Base-by-base conservation (phyloP, 164 flowering plant genomes). In the Malania oleifera region DNA sequence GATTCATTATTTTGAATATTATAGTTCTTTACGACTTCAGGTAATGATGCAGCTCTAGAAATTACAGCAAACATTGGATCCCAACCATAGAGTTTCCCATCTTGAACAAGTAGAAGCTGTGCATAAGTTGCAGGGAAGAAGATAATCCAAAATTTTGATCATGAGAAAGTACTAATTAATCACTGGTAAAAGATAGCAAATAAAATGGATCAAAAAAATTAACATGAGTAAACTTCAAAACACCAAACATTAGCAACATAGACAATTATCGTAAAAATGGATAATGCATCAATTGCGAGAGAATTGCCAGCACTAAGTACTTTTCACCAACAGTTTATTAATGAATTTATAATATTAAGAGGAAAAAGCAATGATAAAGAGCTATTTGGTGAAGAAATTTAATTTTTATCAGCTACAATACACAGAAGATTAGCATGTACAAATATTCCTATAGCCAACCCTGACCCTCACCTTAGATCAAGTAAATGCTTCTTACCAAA, bases 21-120 rank as follows among this genome's bases (percentile, higher is more conserved):
- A 55, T 75, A 78, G 67, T 72, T 77, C 73, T 72, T 83, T 26
- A 73, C 25, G 22, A 75, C 64, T 48, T 84, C 89, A 44, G 89
- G 90, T 63, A 88, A 65, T 19, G 74, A 79, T 39, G 92, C 78
- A 75, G 96, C 89, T 75, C 70, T 85, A 68, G 76, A 73, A 27
- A 90, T 83, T 58, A 87, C 84, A 55, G 81, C 64, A 77, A 76
- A 82, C 9, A 91, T 57, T 69, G 77, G 69, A 64, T 90, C 93
- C 49, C 84, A 79, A 1, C 99, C 99, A 73, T 86, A 84, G 20
- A 93, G 84, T 74, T 90, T 93, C 62, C 99, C 99, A 74, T 88
- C 96, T 82, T 90, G 93, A 67, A 91, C 77, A 70, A 93, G 74
- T 44, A 90, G 79, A 70, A 72, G 73, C 99, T 93, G 89, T 70